Conservation (phyloP, 2,329 filamentous ascomycete genomes). For the Neofusicoccum umdonicola region DNA sequence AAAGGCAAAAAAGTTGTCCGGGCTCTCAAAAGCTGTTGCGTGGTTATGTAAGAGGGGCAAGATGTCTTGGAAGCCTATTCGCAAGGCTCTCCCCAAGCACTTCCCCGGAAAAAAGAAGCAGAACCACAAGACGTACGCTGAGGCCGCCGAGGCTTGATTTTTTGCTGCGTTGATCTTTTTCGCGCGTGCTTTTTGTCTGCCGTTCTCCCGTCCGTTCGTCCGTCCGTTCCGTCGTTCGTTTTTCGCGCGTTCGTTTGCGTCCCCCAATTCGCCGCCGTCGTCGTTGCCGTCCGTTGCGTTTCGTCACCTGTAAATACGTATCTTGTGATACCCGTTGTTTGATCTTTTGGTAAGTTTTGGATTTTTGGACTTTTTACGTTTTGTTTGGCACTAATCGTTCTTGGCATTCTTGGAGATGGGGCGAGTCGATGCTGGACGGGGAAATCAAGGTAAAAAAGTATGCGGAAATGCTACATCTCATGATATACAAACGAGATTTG, state of each 20-base stretch:
- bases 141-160: not conserved
- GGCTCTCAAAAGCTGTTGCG: conserved; percentile 68
- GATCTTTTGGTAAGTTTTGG: conserved; percentile 2
- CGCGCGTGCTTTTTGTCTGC: too few relatives aligned
- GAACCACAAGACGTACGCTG: not conserved
- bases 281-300: not conserved
- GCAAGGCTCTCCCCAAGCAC: conserved; percentile 1
- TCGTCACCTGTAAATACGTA: conserved; percentile 7
- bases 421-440: not conserved
- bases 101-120: not conserved
- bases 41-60: conserved; percentile 61
- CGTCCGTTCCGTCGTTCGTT: not conserved
- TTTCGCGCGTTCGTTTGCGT: not conserved
- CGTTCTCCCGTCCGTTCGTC: too few relatives aligned
- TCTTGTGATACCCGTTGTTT: conserved; percentile 13
- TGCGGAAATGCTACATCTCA: not conserved
- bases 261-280: not conserved
- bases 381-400: not conserved
- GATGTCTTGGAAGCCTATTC: not conserved
- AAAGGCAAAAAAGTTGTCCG: conserved; percentile 60
- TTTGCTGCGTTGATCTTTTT: not conserved
- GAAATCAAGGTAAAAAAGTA: not conserved
- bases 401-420: not conserved
- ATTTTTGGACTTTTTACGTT: not conserved
- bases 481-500: not conserved